Evolutionary conservation across 495 filamentous ascomycete species (phyloP).

Genomic region (Hypoxylon intermedium): DNA sequence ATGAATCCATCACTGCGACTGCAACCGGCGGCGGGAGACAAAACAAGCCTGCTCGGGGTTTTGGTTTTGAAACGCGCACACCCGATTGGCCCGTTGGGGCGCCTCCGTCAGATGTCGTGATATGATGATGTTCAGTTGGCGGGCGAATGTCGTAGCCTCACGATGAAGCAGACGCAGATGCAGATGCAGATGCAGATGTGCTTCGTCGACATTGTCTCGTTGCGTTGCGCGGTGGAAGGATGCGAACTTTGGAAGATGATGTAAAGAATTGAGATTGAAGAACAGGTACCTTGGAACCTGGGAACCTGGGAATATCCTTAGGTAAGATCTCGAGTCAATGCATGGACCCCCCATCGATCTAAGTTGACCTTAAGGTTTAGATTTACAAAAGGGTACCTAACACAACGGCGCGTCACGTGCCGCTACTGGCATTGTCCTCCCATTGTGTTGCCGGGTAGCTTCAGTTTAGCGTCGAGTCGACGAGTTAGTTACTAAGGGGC

Average conservation of each 20-base stretch:
- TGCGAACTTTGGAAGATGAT: neutral
- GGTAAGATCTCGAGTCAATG: too few species aligned
- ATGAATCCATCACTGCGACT: constrained; percentile 37
- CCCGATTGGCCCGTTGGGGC: constrained; percentile 32
- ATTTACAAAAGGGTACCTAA: too few species aligned
- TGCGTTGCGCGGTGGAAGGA: neutral
- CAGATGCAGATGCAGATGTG: too few species aligned
- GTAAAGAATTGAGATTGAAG: neutral
- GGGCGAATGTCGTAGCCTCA: constrained; percentile 28
- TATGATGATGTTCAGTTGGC: constrained; percentile 24
- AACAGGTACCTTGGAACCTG: too few species aligned
- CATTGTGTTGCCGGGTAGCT: constrained; percentile 26
- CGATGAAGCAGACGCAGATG: too few species aligned
- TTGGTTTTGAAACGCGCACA: constrained; percentile 39
- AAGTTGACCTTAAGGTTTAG: too few species aligned
- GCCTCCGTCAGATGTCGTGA: constrained; percentile 35
- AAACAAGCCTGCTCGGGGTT: constrained; percentile 33
- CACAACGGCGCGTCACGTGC: constrained; percentile 30
- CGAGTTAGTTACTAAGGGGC: neutral
- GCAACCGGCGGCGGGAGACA: constrained; percentile 35
- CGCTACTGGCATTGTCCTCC: constrained; percentile 23
- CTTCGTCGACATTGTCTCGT: constrained; percentile 26
- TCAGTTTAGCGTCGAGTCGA: constrained; percentile 28
- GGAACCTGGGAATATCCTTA: too few species aligned
- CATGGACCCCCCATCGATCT: too few species aligned